phyloP scores from a whole-genome alignment of 176 grass and related monocot genomes.

The Oryza meridionalis region DNA sequence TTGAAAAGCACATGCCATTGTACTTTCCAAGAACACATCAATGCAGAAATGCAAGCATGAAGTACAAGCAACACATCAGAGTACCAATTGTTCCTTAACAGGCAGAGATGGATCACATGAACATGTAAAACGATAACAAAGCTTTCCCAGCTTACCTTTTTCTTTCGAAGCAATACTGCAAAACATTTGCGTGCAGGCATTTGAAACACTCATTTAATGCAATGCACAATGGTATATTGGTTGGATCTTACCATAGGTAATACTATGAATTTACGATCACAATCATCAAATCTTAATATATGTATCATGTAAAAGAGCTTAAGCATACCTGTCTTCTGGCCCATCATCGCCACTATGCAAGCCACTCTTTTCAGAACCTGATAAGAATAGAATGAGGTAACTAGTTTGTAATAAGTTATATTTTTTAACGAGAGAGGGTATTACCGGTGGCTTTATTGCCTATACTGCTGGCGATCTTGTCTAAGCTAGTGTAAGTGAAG shows the following conservation, averaged over 20 bases:
- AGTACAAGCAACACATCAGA: neutral
- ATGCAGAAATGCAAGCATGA: slow-evolving; percentile 12
- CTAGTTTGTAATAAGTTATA: slow-evolving; percentile 17
- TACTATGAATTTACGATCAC: neutral
- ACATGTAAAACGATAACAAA: neutral
- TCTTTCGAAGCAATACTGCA: neutral
- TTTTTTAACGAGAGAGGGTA: neutral
- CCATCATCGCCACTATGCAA: slow-evolving; percentile 34
- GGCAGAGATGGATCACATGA: neutral
- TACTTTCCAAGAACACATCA: slow-evolving; percentile 1
- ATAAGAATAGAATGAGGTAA: slow-evolving; percentile 26
- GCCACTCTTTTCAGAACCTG: slow-evolving; percentile 47
- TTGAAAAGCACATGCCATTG: neutral
- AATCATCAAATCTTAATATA: slow-evolving; percentile 20
- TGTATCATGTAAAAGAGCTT: neutral
- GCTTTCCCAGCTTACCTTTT: neutral
- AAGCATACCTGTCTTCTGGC: slow-evolving; percentile 54
- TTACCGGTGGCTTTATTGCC: slow-evolving; percentile 56
- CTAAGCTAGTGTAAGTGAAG: slow-evolving; percentile 85
- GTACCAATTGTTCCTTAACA: neutral
- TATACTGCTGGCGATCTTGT: slow-evolving; percentile 71
- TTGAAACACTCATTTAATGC: neutral
- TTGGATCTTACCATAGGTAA: neutral
- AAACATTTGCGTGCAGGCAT: neutral
- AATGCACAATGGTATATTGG: neutral